Conservation (phyloP, 2,329 filamentous ascomycete genomes). For the Penicillium crustosum region DNA sequence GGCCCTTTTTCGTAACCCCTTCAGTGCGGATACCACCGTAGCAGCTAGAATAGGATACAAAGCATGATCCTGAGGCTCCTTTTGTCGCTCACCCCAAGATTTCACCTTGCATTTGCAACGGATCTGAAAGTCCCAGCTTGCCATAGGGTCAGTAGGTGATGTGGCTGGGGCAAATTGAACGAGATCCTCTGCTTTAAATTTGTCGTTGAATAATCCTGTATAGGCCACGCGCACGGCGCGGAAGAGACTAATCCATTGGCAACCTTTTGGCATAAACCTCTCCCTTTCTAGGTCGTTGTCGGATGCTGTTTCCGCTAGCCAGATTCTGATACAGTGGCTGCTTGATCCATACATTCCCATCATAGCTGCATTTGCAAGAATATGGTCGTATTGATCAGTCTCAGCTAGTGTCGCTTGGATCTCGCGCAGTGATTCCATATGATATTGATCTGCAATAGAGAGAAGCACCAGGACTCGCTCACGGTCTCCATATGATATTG, state of each 20-base stretch:
- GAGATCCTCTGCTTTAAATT: not conserved
- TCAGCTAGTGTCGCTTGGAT: not conserved
- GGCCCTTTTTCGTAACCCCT: not conserved
- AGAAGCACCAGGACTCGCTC: not conserved
- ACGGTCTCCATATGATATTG: not conserved
- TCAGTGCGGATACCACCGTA: not conserved
- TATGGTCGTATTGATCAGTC: conserved; percentile 1
- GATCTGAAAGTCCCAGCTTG: not conserved
- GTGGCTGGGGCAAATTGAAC: too few relatives aligned
- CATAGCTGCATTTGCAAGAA: conserved; percentile 2
- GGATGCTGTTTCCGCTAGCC: not conserved
- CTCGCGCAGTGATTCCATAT: conserved; percentile 1
- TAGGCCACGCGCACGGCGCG: not conserved
- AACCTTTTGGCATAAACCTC: not conserved
- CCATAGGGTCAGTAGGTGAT: not conserved
- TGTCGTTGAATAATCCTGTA: not conserved
- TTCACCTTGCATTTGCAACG: not conserved
- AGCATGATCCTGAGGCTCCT: not conserved
- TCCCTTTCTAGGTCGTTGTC: not conserved
- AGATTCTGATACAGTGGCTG: conserved; percentile 1
- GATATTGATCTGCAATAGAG: not conserved
- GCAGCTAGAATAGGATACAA: not conserved
- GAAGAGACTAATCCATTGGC: conserved; percentile 1
- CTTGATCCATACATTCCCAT: conserved; percentile 5
- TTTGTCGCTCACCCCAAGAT: not conserved